Base-by-base conservation (phyloP, 345 rosid species). In the Ailanthus altissimus region DNA sequence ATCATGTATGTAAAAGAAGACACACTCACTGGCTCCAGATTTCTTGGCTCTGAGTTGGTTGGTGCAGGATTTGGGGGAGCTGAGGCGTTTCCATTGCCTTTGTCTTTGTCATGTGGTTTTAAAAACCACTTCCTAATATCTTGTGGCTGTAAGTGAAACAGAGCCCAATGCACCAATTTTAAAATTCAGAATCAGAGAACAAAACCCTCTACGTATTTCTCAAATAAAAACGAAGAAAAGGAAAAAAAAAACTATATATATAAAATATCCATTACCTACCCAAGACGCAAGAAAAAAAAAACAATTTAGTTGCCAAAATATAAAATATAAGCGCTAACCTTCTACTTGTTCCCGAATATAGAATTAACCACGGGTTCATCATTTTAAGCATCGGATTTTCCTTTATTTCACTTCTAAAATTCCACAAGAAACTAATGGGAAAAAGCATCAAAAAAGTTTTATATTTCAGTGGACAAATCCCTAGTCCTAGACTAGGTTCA, bases 111-210 rank as follows among this genome's bases (percentile, higher is more conserved):
- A 77, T 96, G 99, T 0, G 99, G 82, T 89, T 93, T 96, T 95
- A 93, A 83, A 50, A 96, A 89, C 99, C 99, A 96, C 81, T 93
- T 96, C 84, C 99, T 86, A 79, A 96, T 96, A 86, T 92, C 99
- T 47, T 74, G 77, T 21, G 94, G 91, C 99, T 95, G 90, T 77
- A 80, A 83, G 73, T 58, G 76, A 74, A 75, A 75, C 66, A 43
- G 64, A 71, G 25, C 63, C 53, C 8, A 40, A 54, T 50, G 20
- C 3, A 58, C 9, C 8, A 74, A 46, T 9, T 43, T 21, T 21
- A 36, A 59, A 20, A 50, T 60, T 59, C 49, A 21, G 26, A 23
- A 20, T 53, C 56, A 43, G 45, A 12, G 36, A 20, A 43, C 40
- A 61, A 46, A 46, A 43, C 28, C 43, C 32, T 16, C 18, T 0